Conservation (phyloP, 1,284 basidiomycete species). For the Marasmius sp. region DNA sequence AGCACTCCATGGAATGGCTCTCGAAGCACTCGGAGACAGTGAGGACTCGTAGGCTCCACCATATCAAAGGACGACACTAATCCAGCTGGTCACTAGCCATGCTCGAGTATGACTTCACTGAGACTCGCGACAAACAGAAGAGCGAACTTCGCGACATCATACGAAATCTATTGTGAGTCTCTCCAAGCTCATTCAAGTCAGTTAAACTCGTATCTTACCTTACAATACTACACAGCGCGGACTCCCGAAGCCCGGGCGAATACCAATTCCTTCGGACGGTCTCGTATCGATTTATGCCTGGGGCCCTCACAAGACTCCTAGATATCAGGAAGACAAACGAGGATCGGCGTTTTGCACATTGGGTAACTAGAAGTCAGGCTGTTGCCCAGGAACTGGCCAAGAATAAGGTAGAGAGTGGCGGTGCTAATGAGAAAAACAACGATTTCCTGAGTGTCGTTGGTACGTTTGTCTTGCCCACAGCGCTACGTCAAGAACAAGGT, state of each 20-base stretch:
- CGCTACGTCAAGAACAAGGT: not conserved
- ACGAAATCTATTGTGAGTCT: not conserved
- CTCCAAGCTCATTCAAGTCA: not conserved
- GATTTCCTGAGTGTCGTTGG: not conserved
- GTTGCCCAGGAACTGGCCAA: not conserved
- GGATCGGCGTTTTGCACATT: not conserved
- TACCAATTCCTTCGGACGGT: not conserved
- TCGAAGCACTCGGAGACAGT: not conserved
- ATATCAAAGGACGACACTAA: not conserved
- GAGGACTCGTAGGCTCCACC: not conserved
- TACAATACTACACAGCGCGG: not conserved
- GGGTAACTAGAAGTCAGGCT: not conserved
- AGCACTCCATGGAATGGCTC: not conserved
- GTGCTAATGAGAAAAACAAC: not conserved
- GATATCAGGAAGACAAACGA: not conserved
- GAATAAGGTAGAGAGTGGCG: not conserved
- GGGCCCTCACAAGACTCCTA: not conserved
- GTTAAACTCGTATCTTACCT: not conserved
- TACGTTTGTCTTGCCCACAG: not conserved
- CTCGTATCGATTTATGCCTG: not conserved
- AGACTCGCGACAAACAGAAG: not conserved
- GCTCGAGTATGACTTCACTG: not conserved
- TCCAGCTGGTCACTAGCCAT: not conserved
- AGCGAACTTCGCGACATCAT: not conserved
- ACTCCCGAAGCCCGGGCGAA: not conserved